phyloP scores from a whole-genome alignment of 2,329 filamentous ascomycete genomes.

The Trematosphaeria pertusa region DNA sequence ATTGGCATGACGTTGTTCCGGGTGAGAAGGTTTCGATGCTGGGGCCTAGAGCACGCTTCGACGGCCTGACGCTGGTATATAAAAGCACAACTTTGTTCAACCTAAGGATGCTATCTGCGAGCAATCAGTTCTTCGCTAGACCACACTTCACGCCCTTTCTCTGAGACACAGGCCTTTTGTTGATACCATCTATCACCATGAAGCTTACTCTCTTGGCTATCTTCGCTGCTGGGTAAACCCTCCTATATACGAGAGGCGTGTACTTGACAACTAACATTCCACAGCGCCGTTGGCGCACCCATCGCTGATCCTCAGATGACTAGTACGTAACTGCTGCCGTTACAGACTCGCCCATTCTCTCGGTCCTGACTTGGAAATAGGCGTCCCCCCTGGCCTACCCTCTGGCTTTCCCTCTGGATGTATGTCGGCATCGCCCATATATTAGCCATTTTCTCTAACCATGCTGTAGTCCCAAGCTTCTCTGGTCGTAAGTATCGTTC shows the following conservation, averaged over 20 bases:
- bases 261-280: conserved; percentile 8
- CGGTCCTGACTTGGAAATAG: too few species aligned
- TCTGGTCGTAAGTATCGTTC: too few species aligned
- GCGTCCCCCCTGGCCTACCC: too few species aligned
- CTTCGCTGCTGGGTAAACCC: conserved; percentile 11
- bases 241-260: background rate
- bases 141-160: background rate
- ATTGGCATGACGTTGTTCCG: conserved; percentile 7
- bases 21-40: too few species aligned
- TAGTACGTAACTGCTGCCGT: background rate
- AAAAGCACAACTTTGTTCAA: too few species aligned
- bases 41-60: background rate
- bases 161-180: background rate
- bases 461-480: too few species aligned
- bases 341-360: background rate
- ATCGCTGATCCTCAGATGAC: conserved; percentile 10
- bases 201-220: conserved; percentile 11
- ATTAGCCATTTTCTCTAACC: too few species aligned
- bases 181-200: conserved; percentile 6
- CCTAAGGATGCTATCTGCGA: too few species aligned
- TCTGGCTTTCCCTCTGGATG: background rate
- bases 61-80: background rate
- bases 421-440: background rate
- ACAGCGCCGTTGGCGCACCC: conserved; percentile 13
- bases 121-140: background rate